Conservation (phyloP, 2,329 filamentous ascomycete species). For the Botrytis sinoallii region DNA sequence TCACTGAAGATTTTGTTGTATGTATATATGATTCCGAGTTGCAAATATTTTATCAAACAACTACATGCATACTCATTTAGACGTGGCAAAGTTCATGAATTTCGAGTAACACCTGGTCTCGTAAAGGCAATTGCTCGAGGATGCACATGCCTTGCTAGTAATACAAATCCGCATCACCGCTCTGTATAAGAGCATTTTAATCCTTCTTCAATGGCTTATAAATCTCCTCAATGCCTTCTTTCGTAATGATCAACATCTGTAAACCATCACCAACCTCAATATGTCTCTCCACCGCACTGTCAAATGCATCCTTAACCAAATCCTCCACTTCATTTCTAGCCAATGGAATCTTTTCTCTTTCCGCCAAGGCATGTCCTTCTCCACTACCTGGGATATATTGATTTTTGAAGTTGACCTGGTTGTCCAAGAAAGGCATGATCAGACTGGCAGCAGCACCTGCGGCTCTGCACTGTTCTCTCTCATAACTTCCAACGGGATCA, state of each 20-base stretch:
- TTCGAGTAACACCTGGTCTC: constrained; percentile 17
- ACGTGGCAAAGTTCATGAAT: constrained; percentile 17
- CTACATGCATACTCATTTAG: not conserved
- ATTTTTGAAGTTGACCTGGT: constrained; percentile 99
- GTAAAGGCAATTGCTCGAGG: constrained; percentile 12
- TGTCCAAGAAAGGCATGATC: constrained; percentile 99
- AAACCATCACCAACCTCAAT: constrained; percentile 97
- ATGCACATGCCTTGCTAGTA: constrained; percentile 20
- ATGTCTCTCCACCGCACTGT: constrained; percentile 95
- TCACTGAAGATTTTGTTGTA: not conserved
- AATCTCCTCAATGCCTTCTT: constrained; percentile 82
- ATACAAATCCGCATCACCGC: constrained; percentile 18
- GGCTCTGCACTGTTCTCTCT: constrained; percentile 92
- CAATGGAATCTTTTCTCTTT: constrained; percentile 68
- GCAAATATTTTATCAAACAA: not conserved
- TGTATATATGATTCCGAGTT: not conserved
- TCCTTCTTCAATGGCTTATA: constrained; percentile 86
- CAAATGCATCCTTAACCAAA: constrained; percentile 94
- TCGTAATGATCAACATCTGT: constrained; percentile 92
- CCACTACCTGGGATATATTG: constrained; percentile 89
- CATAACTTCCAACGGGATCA: constrained; percentile 96
- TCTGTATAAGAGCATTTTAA: constrained; percentile 45
- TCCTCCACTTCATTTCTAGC: constrained; percentile 72
- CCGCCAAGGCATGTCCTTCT: constrained; percentile 74
- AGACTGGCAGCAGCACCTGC: constrained; percentile 88